These are phyloP conservation scores for Camptophora hylomeconis DNA, from an alignment of 2,329 filamentous ascomycete genomes.

Conservation along the genomic window DNA sequence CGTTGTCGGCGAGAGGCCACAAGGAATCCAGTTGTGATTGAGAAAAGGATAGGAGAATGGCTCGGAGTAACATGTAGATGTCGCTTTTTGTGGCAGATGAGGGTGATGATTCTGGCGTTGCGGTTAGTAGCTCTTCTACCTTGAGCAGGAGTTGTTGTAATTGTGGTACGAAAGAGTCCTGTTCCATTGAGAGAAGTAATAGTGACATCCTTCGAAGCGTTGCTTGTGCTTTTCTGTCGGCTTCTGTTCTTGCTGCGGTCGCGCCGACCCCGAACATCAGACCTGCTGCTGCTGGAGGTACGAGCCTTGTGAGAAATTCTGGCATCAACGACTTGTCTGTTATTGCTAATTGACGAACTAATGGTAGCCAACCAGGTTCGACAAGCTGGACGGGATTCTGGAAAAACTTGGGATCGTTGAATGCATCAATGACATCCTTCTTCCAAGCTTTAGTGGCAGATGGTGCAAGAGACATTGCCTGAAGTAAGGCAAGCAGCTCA, in stretches of 20 bases:
- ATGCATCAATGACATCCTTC: constrained; percentile 81
- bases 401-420: constrained; percentile 83
- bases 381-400: constrained; percentile 53
- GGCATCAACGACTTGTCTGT: constrained; percentile 78
- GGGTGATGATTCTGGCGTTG: constrained; percentile 77
- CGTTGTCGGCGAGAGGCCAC: constrained; percentile 82
- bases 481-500: constrained; percentile 58
- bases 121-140: constrained; percentile 70
- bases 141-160: constrained; percentile 65
- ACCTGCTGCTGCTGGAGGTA: constrained; percentile 77
- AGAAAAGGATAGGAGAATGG: constrained; percentile 66
- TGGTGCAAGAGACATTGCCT: constrained; percentile 62
- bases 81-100: constrained; percentile 82
- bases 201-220: constrained; percentile 73
- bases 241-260: constrained; percentile 82
- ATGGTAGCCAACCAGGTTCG: constrained; percentile 62
- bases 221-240: constrained; percentile 82
- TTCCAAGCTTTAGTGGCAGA: constrained; percentile 82
- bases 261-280: constrained; percentile 98
- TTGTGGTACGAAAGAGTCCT: constrained; percentile 70
- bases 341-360: constrained; percentile 72
- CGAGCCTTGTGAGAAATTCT: constrained; percentile 66
- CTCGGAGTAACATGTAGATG: constrained; percentile 75
- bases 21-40: constrained; percentile 67
- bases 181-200: constrained; percentile 60